Conservation (phyloP, 2,329 filamentous ascomycete genomes). For the Metarhizium humberi region DNA sequence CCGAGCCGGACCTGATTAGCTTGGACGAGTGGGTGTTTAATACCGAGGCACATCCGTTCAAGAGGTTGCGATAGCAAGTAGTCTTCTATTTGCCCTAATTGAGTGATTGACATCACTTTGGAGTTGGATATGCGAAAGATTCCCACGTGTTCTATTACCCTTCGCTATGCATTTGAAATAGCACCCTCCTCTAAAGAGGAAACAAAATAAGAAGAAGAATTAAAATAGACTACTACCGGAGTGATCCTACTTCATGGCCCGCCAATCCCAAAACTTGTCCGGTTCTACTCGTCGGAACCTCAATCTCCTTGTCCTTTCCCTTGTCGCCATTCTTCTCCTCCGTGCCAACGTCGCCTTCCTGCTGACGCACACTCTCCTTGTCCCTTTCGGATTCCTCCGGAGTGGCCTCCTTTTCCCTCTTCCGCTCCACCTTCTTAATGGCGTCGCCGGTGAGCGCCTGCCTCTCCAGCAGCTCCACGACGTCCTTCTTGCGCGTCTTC, state of each 20-base stretch:
- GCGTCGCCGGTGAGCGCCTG: constrained; percentile 62
- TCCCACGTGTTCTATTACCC: too few relatives aligned
- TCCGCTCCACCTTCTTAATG: constrained; percentile 34
- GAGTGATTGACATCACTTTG: too few relatives aligned
- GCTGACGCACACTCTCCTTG: background rate
- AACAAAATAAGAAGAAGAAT: too few relatives aligned
- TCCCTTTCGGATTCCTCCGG: background rate
- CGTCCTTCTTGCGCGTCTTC: constrained; percentile 75
- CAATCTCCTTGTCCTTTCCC: background rate
- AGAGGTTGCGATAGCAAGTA: constrained; percentile 9
- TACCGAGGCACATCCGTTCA: constrained; percentile 41
- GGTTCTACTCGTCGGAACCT: background rate
- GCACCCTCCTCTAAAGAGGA: too few relatives aligned
- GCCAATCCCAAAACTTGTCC: background rate
- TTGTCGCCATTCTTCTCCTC: background rate
- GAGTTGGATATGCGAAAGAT: too few relatives aligned
- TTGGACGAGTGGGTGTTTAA: constrained; percentile 61
- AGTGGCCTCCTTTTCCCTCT: constrained; percentile 6
- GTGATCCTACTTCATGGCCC: too few relatives aligned
- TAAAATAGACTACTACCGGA: too few relatives aligned
- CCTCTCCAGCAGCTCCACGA: constrained; percentile 65
- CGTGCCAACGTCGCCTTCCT: background rate
- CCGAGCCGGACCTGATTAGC: constrained; percentile 51
- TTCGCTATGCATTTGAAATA: too few relatives aligned
- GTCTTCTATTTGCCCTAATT: background rate